A percentile compares a stretch with the other conserved stretches of the same genome.
These are phyloP conservation scores for Hirsutella minnesotensis DNA, from an alignment of 2,329 filamentous ascomycete species.

Conservation along the genomic window DNA sequence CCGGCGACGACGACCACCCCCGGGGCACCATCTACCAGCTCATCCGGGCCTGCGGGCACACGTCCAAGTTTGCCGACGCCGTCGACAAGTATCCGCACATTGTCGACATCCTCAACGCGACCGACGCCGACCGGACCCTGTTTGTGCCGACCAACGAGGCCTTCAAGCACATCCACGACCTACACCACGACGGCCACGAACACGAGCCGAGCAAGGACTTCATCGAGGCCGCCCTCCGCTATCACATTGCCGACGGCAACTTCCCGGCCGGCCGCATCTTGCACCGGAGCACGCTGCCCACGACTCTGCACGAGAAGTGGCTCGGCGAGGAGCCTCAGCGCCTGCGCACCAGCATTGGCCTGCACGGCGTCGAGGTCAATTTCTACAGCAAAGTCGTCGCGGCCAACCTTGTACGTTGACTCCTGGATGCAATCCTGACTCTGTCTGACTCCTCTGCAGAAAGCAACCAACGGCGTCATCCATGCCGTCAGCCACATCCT, in stretches of 20 bases:
- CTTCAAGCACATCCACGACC: constrained; percentile 49
- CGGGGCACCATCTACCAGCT: constrained; percentile 61
- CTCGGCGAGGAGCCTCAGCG: constrained; percentile 61
- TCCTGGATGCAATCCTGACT: constrained; percentile 1
- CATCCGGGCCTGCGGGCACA: constrained; percentile 64
- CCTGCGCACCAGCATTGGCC: constrained; percentile 52
- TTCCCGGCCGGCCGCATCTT: constrained; percentile 58
- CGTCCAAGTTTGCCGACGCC: constrained; percentile 64
- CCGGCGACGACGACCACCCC: neutral
- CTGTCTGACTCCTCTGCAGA: constrained; percentile 23
- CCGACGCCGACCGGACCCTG: constrained; percentile 62
- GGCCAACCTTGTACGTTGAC: constrained; percentile 51
- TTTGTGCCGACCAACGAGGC: constrained; percentile 72
- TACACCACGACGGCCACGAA: constrained; percentile 20
- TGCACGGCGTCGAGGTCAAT: constrained; percentile 59
- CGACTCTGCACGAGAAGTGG: constrained; percentile 42
- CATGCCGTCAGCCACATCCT: constrained; percentile 67
- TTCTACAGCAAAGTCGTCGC: constrained; percentile 62
- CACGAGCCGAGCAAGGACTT: constrained; percentile 56
- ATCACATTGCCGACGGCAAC: constrained; percentile 60
- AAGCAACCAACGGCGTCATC: constrained; percentile 67
- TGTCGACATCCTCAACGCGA: constrained; percentile 58
- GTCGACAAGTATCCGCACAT: constrained; percentile 62
- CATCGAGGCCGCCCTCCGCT: constrained; percentile 56
- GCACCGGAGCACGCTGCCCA: constrained; percentile 62